Conservation (phyloP, 768 basidiomycete species). For the Pholiota molesta region DNA sequence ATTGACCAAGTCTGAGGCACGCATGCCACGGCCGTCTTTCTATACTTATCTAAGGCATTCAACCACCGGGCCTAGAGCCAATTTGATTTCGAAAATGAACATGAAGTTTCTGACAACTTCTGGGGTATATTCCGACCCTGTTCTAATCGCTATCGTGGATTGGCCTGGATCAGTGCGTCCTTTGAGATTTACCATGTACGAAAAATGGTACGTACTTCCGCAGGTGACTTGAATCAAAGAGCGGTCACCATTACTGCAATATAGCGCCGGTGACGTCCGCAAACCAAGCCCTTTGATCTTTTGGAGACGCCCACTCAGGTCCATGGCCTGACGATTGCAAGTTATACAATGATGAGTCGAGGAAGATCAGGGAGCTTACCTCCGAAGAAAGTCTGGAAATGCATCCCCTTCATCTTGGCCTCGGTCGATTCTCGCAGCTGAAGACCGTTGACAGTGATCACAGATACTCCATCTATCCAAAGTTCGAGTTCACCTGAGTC, state of each 20-base stretch:
- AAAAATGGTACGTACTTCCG: too few relatives aligned
- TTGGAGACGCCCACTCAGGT: conserved; percentile 60
- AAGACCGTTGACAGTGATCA: conserved; percentile 53
- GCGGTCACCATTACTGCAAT: conserved; percentile 12
- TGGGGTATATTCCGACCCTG: too few relatives aligned
- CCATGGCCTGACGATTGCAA: conserved; percentile 42
- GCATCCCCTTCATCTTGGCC: conserved; percentile 64
- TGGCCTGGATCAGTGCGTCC: too few relatives aligned
- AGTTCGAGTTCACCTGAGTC: conserved; percentile 64
- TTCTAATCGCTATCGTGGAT: too few relatives aligned
- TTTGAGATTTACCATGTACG: too few relatives aligned
- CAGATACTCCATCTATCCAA: conserved; percentile 62
- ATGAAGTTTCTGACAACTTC: too few relatives aligned
- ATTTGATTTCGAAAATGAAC: too few relatives aligned
- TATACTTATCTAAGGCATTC: too few relatives aligned
- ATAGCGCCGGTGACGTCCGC: conserved; percentile 56
- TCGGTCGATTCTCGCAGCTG: conserved; percentile 45
- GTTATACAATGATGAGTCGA: background rate
- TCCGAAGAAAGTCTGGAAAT: conserved; percentile 81
- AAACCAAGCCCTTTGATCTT: conserved; percentile 62
- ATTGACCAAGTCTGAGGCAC: too few relatives aligned
- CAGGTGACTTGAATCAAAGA: too few relatives aligned
- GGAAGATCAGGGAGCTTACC: conserved; percentile 35
- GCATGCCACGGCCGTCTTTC: too few relatives aligned
- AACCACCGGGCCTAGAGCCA: too few relatives aligned